Conservation (phyloP, 2,329 filamentous ascomycete species). For the Fusarium sp. region DNA sequence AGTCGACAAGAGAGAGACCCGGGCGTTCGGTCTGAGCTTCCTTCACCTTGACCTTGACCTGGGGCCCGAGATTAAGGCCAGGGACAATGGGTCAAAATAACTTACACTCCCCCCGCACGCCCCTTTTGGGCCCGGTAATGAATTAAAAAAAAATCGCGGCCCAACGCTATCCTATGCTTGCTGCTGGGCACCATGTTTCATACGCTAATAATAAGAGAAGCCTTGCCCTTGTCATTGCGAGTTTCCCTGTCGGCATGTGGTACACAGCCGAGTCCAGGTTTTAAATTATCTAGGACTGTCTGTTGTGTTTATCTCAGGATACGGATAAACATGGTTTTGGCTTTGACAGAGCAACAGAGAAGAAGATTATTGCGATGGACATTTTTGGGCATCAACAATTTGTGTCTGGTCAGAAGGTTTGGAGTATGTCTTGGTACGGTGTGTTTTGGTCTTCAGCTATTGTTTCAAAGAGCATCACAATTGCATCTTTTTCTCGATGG, state of each 20-base stretch:
- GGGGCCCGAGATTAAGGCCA: constrained; percentile 47
- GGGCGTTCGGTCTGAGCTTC: constrained; percentile 44
- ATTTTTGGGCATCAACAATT: constrained; percentile 24
- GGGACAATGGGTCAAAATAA: constrained; percentile 37
- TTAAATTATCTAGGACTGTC: constrained; percentile 40
- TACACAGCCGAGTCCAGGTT: constrained; percentile 38
- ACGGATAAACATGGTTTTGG: constrained; percentile 18
- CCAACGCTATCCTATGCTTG: constrained; percentile 38
- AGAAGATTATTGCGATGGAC: constrained; percentile 13
- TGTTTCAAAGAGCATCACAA: constrained; percentile 12
- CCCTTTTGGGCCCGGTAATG: constrained; percentile 41
- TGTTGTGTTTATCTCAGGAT: constrained; percentile 33
- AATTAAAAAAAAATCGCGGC: constrained; percentile 39
- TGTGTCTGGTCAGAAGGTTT: constrained; percentile 9
- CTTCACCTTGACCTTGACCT: constrained; percentile 41
- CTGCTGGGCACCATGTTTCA: constrained; percentile 46
- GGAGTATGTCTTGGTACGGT: constrained; percentile 3
- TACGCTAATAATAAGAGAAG: constrained; percentile 45
- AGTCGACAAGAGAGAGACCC: constrained; percentile 19
- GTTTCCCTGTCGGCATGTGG: constrained; percentile 41
- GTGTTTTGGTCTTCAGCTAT: constrained; percentile 10
- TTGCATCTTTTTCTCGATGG: constrained; percentile 2
- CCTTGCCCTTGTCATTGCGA: constrained; percentile 35
- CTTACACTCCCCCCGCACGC: constrained; percentile 29
- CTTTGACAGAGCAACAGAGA: constrained; percentile 14